These are phyloP conservation scores for Malassezia arunalokei DNA, from an alignment of 1,284 basidiomycete genomes.

Conservation along the genomic window DNA sequence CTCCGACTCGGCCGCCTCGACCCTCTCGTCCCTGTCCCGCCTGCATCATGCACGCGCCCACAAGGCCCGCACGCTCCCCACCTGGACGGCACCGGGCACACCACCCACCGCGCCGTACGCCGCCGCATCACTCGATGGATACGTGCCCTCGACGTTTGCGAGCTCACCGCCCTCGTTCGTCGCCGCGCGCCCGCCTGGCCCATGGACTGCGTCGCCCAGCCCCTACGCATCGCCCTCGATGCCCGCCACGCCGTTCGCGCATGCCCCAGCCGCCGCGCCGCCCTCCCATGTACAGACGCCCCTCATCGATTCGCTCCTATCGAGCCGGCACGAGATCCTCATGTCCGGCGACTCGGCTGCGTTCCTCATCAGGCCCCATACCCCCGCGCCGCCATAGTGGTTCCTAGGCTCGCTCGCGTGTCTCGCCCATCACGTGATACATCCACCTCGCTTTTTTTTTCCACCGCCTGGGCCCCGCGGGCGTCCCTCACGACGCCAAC, in stretches of 20 bases:
- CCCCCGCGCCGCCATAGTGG: background rate
- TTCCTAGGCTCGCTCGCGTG: no score
- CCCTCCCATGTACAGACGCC: slow-evolving; percentile 17
- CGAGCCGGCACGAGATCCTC: slow-evolving; percentile 39
- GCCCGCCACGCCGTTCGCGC: background rate
- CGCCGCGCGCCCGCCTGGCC: background rate
- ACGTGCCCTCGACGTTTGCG: background rate
- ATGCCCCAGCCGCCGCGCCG: background rate
- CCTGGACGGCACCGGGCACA: background rate
- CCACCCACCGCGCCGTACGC: background rate
- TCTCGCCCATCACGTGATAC: background rate
- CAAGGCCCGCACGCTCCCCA: background rate
- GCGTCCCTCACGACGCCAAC: background rate
- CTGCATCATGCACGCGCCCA: background rate
- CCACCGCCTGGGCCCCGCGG: background rate
- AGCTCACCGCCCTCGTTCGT: background rate
- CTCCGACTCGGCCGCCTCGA: slow-evolving; percentile 55
- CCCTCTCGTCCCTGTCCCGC: background rate
- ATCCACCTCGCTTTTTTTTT: slow-evolving; percentile 1
- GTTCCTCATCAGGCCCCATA: slow-evolving; percentile 31
- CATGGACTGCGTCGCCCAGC: background rate
- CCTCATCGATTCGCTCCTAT: slow-evolving; percentile 34
- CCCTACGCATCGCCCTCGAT: background rate
- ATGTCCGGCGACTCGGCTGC: slow-evolving; percentile 40
- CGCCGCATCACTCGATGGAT: background rate